phyloP scores from a whole-genome alignment of 2,329 filamentous ascomycete genomes.

The Claviceps sp. region DNA sequence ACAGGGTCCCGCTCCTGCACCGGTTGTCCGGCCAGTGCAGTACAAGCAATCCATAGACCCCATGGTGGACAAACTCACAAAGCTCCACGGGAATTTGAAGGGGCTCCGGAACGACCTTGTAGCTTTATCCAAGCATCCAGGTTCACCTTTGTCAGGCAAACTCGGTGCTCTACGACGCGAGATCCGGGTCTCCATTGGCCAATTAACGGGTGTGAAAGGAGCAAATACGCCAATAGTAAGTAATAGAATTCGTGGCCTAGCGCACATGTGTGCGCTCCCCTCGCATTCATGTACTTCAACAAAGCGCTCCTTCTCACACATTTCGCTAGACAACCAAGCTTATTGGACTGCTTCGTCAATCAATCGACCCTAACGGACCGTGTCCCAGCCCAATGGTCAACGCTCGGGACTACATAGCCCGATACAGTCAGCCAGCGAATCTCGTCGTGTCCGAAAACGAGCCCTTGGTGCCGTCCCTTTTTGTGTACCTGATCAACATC shows the following conservation, averaged over 20 bases:
- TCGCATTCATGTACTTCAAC: not conserved
- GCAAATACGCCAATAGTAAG: slow-evolving; percentile 37
- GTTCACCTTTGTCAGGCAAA: slow-evolving; percentile 43
- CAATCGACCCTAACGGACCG: slow-evolving; percentile 27
- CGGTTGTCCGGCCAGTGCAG: not conserved
- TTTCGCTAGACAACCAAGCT: slow-evolving; percentile 22
- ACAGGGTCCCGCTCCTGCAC: not conserved
- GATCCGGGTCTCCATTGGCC: slow-evolving; percentile 59
- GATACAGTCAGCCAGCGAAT: slow-evolving; percentile 27
- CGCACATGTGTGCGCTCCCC: not conserved
- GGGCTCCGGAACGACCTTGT: slow-evolving; percentile 49
- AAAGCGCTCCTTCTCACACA: not conserved
- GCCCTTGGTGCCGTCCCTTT: slow-evolving; percentile 44
- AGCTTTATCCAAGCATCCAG: slow-evolving; percentile 35
- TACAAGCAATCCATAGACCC: slow-evolving; percentile 4
- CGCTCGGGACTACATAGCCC: slow-evolving; percentile 38
- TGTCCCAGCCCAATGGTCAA: slow-evolving; percentile 41
- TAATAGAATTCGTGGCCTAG: not conserved
- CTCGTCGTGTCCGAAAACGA: slow-evolving; percentile 39
- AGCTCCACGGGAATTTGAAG: slow-evolving; percentile 57
- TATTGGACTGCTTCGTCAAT: slow-evolving; percentile 33
- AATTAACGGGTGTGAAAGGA: slow-evolving; percentile 52
- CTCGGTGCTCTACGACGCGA: slow-evolving; percentile 61
- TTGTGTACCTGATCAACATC: slow-evolving; percentile 65
- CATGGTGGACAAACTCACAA: slow-evolving; percentile 46